Conservation (phyloP, 2,329 filamentous ascomycete species). For the Curvularia spicifera region DNA sequence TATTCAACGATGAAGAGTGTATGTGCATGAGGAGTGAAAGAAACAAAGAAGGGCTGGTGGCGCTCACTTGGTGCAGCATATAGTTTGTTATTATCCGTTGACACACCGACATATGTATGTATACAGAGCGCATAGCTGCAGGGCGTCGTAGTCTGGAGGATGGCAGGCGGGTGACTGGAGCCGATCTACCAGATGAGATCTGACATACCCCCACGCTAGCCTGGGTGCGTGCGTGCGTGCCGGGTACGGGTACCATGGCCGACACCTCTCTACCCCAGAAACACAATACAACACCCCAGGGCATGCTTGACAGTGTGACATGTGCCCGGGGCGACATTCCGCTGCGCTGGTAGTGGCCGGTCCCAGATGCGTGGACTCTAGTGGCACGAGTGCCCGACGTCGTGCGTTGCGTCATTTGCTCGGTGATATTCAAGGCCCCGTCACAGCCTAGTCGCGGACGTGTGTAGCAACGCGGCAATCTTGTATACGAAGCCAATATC, state of each 20-base stretch:
- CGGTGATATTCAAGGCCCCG: background rate
- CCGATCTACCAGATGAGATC: constrained; percentile 3
- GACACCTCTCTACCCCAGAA: background rate
- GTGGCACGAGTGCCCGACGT: background rate
- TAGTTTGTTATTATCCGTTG: background rate
- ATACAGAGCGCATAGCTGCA: background rate
- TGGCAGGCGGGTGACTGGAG: background rate
- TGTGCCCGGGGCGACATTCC: background rate
- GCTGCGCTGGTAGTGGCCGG: background rate
- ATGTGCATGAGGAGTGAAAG: background rate
- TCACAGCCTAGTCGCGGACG: background rate
- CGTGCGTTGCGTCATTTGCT: constrained; percentile 1
- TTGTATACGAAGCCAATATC: background rate
- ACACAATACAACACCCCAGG: background rate
- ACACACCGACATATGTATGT: background rate
- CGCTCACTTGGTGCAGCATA: background rate
- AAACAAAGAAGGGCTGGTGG: background rate
- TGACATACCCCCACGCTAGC: constrained; percentile 1
- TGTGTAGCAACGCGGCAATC: background rate
- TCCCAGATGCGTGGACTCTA: background rate
- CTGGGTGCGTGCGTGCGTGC: background rate
- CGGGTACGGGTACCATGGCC: background rate
- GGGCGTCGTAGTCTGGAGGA: background rate
- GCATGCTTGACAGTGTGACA: background rate
- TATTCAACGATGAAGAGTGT: background rate